A percentile compares a stretch with the other conserved stretches of the same genome.
Evolutionary conservation across 2,329 filamentous ascomycete genomes (phyloP).

Genomic region (Davidsoniella australis): DNA sequence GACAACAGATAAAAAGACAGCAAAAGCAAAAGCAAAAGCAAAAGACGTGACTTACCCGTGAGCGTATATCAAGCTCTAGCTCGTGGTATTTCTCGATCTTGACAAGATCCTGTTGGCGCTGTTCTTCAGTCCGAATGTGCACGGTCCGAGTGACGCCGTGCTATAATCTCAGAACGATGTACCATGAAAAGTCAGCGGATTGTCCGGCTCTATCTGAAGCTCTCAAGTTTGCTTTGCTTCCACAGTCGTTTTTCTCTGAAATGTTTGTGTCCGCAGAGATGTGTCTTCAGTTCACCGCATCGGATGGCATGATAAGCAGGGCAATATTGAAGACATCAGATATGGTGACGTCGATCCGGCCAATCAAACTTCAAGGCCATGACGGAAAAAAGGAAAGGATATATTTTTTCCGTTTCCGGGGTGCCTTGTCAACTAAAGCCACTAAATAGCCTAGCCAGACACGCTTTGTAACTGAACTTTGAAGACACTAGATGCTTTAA

Average conservation of each 20-base stretch:
- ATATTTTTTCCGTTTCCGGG: too few species aligned
- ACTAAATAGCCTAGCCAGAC: too few species aligned
- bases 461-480: neutral
- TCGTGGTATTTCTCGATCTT: constrained; percentile 62
- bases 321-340: neutral
- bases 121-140: constrained; percentile 46
- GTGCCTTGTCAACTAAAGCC: neutral
- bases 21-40: neutral
- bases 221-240: neutral
- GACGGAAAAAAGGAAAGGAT: too few species aligned
- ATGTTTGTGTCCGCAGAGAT: neutral
- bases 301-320: neutral
- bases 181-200: neutral
- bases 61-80: constrained; percentile 49
- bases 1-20: neutral
- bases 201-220: neutral
- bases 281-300: neutral
- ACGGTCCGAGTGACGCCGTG: constrained; percentile 66
- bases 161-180: constrained; percentile 25
- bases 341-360: neutral
- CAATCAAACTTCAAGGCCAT: too few species aligned
- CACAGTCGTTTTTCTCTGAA: neutral
- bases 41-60: constrained; percentile 33
- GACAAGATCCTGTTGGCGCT: constrained; percentile 51
- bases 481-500: neutral